phyloP scores from a whole-genome alignment of 176 grass and related monocot species.

The Poa annua region DNA sequence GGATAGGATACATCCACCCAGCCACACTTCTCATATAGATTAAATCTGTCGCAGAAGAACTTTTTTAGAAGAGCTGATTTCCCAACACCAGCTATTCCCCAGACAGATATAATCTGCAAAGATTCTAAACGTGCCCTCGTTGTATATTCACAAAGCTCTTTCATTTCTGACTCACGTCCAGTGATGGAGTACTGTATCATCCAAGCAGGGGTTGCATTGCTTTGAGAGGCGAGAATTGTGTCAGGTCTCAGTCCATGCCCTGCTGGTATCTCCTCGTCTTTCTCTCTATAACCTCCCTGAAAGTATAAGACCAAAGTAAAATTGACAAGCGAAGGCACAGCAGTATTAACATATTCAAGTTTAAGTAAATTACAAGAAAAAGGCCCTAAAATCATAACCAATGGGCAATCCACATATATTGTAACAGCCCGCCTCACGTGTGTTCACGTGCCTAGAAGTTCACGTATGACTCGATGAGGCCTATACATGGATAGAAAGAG shows the following conservation, averaged over 20 bases:
- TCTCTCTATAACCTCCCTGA: background rate
- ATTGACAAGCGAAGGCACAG: background rate
- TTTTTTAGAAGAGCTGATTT: constrained; percentile 12
- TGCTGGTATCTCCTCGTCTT: background rate
- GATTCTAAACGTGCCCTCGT: background rate
- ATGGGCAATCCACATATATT: no score
- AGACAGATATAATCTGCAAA: background rate
- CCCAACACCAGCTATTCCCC: constrained; percentile 24
- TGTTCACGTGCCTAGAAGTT: no score
- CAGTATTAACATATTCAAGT: no score
- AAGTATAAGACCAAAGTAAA: background rate
- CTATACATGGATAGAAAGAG: no score
- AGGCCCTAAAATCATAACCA: no score
- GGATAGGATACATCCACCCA: constrained; percentile 26
- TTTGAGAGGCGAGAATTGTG: background rate
- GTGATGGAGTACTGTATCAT: background rate
- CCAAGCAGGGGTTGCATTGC: rapidly evolving
- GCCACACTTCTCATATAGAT: background rate
- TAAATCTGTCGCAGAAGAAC: background rate
- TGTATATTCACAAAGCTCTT: background rate
- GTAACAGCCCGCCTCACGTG: no score
- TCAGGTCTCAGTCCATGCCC: background rate
- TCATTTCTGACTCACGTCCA: constrained; percentile 7
- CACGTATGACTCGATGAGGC: no score
- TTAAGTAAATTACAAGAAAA: no score